A percentile compares a stretch with the other conserved stretches of the same genome.
Conservation (phyloP, 2,329 filamentous ascomycete genomes). For the Cercospora sp. region DNA sequence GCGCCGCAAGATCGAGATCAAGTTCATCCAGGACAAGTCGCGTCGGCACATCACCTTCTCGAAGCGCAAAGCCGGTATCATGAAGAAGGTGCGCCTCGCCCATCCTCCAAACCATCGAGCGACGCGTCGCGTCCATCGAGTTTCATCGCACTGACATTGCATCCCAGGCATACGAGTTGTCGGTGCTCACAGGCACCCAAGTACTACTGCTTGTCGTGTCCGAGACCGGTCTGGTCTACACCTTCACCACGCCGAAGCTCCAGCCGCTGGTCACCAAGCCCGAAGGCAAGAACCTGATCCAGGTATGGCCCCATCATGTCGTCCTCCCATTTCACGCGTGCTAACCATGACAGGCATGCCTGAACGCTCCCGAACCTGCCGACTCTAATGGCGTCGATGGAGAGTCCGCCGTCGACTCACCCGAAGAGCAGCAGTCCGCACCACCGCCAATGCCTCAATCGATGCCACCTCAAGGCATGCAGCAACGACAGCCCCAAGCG, state of each 20-base stretch:
- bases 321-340: conserved; percentile 8
- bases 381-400: conserved; percentile 64
- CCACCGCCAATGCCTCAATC: conserved; percentile 38
- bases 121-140: conserved; percentile 21
- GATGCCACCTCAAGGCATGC: conserved; percentile 38
- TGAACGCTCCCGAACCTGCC: conserved; percentile 91
- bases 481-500: conserved; percentile 33
- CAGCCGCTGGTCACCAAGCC: conserved; percentile 97
- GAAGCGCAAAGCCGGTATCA: conserved; percentile 99
- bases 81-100: conserved; percentile 82
- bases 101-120: not conserved
- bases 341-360: conserved; percentile 68
- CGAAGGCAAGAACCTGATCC: conserved; percentile 98
- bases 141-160: conserved; percentile 23
- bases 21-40: conserved; percentile 99
- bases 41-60: conserved; percentile 99
- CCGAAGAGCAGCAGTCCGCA: conserved; percentile 79
- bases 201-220: conserved; percentile 95
- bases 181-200: conserved; percentile 95
- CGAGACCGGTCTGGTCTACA: conserved; percentile 95
- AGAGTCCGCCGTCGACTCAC: conserved; percentile 70
- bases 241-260: conserved; percentile 96
- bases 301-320: conserved; percentile 58
- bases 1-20: conserved; percentile 99
- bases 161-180: conserved; percentile 87